phyloP scores from a whole-genome alignment of 805 yeast genomes.

The Wickerhamiella musiphila region DNA sequence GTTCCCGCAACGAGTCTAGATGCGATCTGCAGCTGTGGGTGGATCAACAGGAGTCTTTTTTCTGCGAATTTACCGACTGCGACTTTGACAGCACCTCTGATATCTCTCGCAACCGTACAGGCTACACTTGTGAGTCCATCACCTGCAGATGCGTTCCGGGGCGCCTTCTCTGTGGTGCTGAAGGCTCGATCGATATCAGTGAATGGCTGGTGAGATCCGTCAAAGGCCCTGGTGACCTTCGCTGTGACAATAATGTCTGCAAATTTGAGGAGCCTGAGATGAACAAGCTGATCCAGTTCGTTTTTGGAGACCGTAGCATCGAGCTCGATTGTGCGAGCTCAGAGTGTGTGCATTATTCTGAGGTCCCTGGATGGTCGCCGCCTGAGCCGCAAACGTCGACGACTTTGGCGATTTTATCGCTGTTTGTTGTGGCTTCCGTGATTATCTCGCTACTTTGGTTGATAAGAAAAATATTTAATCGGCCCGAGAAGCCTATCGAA shows the following conservation, averaged over 20 bases:
- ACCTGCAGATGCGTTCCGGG: conserved; percentile 86
- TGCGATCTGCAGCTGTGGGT: conserved; percentile 97
- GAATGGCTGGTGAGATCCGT: conserved; percentile 85
- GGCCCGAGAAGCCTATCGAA: background rate
- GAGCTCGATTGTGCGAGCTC: conserved; percentile 67
- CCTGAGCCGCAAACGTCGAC: conserved; percentile 31
- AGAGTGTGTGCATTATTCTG: conserved; percentile 83
- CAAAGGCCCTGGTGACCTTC: conserved; percentile 81
- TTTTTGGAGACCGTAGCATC: conserved; percentile 89
- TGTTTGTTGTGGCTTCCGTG: conserved; percentile 12
- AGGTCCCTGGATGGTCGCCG: conserved; percentile 72
- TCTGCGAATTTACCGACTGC: conserved; percentile 69
- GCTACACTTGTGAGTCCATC: conserved; percentile 59
- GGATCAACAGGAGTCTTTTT: conserved; percentile 75
- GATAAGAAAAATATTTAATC: conserved; percentile 2
- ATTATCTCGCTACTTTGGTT: conserved; percentile 7
- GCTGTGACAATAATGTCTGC: conserved; percentile 57
- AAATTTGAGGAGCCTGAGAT: conserved; percentile 85
- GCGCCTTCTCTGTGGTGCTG: conserved; percentile 82
- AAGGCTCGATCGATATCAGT: conserved; percentile 85
- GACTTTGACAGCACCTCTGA: conserved; percentile 43
- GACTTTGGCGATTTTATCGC: conserved; percentile 11
- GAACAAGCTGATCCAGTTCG: conserved; percentile 78
- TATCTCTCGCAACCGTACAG: conserved; percentile 44
- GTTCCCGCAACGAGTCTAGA: conserved; percentile 43